A percentile compares a stretch with the other conserved stretches of the same genome.
These are phyloP conservation scores for Penstemon eatonii DNA, from an alignment of 257 asterid species.

Conservation along the genomic window DNA sequence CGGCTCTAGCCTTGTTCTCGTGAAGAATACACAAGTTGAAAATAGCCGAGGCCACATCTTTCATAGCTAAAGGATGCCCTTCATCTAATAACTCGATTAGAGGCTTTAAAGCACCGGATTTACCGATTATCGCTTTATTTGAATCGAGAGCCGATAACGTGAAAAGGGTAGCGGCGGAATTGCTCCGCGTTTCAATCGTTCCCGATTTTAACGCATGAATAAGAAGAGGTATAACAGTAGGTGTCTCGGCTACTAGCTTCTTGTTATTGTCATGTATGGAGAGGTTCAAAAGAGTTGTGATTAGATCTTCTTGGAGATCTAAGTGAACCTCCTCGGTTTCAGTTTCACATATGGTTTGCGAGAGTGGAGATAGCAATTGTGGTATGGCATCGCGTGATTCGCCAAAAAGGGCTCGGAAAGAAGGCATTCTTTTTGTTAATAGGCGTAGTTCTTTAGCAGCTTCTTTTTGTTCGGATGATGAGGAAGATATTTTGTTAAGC, in stretches of 20 bases:
- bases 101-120: conserved; percentile 66
- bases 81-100: conserved; percentile 68
- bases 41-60: conserved; percentile 81
- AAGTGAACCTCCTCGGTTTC: conserved; percentile 27
- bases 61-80: conserved; percentile 64
- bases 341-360: conserved; percentile 28
- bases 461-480: conserved; percentile 58
- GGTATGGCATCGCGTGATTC: conserved; percentile 60
- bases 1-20: conserved; percentile 78
- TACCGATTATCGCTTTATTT: conserved; percentile 73
- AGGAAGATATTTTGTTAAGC: conserved; percentile 54
- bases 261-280: conserved; percentile 89
- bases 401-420: conserved; percentile 73
- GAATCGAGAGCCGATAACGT: conserved; percentile 83
- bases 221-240: conserved; percentile 64
- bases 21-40: conserved; percentile 68
- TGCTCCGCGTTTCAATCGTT: conserved; percentile 70
- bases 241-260: conserved; percentile 81
- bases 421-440: conserved; percentile 70
- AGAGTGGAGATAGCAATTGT: conserved; percentile 62
- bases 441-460: conserved; percentile 76
- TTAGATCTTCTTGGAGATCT: conserved; percentile 79
- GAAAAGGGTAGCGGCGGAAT: conserved; percentile 93
- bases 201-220: conserved; percentile 59
- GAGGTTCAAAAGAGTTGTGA: conserved; percentile 75